A percentile compares a stretch with the other conserved stretches of the same genome.
Evolutionary conservation across 2,329 filamentous ascomycete species (phyloP).

Genomic region (Penicillium sp.): DNA sequence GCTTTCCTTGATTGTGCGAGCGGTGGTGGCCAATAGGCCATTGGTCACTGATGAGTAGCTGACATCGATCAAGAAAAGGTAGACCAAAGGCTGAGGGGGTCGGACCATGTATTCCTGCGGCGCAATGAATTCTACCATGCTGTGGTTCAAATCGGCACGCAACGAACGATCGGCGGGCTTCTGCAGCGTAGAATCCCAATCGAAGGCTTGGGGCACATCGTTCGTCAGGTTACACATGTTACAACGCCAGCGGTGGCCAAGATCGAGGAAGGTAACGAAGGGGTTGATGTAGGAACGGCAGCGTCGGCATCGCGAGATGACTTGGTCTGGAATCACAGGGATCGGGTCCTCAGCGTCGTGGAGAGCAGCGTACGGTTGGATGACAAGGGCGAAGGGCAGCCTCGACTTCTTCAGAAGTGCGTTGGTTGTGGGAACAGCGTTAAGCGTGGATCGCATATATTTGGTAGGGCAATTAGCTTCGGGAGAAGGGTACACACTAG

Average conservation of each 20-base stretch:
- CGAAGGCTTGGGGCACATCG: conserved; percentile 97
- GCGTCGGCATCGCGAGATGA: conserved; percentile 92
- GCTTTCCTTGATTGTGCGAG: conserved; percentile 90
- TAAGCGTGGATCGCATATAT: conserved; percentile 92
- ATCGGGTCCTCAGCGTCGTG: conserved; percentile 90
- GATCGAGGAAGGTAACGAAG: conserved; percentile 92
- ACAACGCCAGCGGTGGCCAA: conserved; percentile 96
- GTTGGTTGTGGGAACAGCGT: conserved; percentile 87
- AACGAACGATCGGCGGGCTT: conserved; percentile 91
- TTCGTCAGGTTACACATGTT: conserved; percentile 99
- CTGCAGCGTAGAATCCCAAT: conserved; percentile 92
- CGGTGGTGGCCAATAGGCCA: conserved; percentile 85
- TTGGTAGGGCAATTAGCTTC: conserved; percentile 87
- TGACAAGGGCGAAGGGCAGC: conserved; percentile 89
- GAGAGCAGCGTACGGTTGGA: conserved; percentile 89
- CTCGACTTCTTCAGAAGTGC: conserved; percentile 95
- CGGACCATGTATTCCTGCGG: conserved; percentile 99
- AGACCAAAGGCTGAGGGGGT: conserved; percentile 90
- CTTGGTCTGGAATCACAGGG: conserved; percentile 90
- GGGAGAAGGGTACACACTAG: conserved; percentile 85
- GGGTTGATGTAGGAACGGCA: conserved; percentile 98
- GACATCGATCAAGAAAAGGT: conserved; percentile 92
- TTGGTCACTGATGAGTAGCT: conserved; percentile 86
- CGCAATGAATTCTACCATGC: conserved; percentile 96
- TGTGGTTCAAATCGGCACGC: conserved; percentile 85